These are phyloP conservation scores for Parasitella parasitica DNA, from an alignment of 371 early-diverging fungal genomes.

Conservation along the genomic window DNA sequence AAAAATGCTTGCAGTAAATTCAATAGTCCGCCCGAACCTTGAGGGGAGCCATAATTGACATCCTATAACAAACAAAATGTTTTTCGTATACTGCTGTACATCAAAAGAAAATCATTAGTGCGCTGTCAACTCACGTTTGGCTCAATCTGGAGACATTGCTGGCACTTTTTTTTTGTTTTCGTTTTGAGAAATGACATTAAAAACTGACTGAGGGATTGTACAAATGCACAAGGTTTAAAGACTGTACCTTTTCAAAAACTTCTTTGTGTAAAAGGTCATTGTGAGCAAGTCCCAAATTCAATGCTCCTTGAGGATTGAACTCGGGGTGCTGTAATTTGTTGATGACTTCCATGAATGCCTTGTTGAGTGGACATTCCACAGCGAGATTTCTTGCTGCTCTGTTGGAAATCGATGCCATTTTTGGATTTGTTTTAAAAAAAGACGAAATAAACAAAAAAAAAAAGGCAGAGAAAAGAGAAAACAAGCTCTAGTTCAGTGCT, in stretches of 20 bases:
- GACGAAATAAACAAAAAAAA: neutral
- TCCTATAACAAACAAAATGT: constrained; percentile 24
- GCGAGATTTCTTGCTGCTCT: constrained; percentile 8
- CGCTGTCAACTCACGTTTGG: constrained; percentile 9
- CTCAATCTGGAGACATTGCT: constrained; percentile 2
- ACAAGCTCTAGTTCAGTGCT: too few species aligned
- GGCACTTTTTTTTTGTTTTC: neutral
- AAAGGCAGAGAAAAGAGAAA: neutral
- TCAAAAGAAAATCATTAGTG: too few species aligned
- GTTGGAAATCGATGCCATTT: constrained; percentile 5
- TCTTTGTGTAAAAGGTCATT: constrained; percentile 59
- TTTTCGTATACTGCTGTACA: too few species aligned
- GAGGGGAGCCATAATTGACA: constrained; percentile 46
- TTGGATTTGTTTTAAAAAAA: neutral
- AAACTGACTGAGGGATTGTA: too few species aligned
- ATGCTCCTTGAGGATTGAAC: constrained; percentile 58
- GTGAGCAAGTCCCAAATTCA: constrained; percentile 76
- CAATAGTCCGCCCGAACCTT: constrained; percentile 58
- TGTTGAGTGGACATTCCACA: constrained; percentile 4
- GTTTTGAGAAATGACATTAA: too few species aligned
- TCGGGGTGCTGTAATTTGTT: constrained; percentile 16
- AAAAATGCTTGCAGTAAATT: constrained; percentile 51
- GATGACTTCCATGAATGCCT: neutral
- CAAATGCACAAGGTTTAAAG: too few species aligned
- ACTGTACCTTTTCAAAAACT: constrained; percentile 48